These are phyloP conservation scores for Rhynchospora pubera DNA, from an alignment of 176 grass and related monocot genomes.

Conservation along the genomic window DNA sequence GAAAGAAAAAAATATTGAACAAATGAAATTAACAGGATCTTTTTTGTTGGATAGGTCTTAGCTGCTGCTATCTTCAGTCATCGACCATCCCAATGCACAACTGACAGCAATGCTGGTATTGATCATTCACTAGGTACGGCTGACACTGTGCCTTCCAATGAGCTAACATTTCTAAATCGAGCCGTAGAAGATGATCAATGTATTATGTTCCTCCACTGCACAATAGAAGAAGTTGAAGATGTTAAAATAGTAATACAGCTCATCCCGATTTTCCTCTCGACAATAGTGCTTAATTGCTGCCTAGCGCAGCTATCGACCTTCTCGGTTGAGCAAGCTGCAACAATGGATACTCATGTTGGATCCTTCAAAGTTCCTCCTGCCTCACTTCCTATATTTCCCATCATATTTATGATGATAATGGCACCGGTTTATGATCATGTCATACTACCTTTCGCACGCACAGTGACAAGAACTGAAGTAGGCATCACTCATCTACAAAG, in stretches of 20 bases:
- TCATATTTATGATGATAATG: constrained; percentile 51
- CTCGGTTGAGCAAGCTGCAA: constrained; percentile 57
- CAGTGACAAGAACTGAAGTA: constrained; percentile 36
- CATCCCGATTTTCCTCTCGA: constrained; percentile 71
- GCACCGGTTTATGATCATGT: constrained; percentile 59
- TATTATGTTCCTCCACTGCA: constrained; percentile 45
- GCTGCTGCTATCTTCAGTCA: neutral
- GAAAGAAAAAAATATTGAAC: neutral
- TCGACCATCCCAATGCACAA: neutral
- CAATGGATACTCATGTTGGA: constrained; percentile 44
- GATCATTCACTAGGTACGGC: constrained; percentile 26
- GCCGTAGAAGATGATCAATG: neutral
- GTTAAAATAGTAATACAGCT: constrained; percentile 71
- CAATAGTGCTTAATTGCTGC: constrained; percentile 71
- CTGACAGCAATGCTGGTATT: neutral
- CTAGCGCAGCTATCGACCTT: constrained; percentile 83
- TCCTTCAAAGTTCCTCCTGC: constrained; percentile 33
- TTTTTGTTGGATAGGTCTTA: neutral
- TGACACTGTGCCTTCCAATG: constrained; percentile 24
- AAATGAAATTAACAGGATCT: neutral
- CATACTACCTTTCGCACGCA: constrained; percentile 58
- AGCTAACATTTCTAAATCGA: neutral
- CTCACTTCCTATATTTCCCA: constrained; percentile 54
- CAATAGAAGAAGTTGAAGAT: constrained; percentile 62
- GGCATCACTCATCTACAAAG: constrained; percentile 74